Conservation (phyloP, 1,284 basidiomycete species). For the Hemileccinum hortonii region DNA sequence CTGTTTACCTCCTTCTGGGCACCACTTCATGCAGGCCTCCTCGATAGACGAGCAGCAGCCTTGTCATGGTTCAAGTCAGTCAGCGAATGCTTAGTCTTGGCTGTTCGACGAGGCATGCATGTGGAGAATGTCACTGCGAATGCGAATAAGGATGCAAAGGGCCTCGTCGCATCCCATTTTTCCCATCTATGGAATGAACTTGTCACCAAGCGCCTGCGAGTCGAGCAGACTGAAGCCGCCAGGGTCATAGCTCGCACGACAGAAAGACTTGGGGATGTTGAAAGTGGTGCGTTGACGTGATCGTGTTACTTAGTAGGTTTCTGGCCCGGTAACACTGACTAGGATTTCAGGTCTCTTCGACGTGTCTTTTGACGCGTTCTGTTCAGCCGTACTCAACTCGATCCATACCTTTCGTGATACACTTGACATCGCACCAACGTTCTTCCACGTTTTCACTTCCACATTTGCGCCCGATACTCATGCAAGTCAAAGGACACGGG, state of each 20-base stretch:
- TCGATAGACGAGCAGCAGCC: slow-evolving; percentile 47
- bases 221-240: slow-evolving; percentile 47
- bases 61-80: slow-evolving; percentile 68
- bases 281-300: slow-evolving; percentile 39
- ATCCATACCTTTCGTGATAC: slow-evolving; percentile 8
- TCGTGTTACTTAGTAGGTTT: neutral
- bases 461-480: slow-evolving; percentile 27
- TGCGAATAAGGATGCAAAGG: slow-evolving; percentile 18
- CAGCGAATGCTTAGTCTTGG: slow-evolving; percentile 67
- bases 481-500: slow-evolving; percentile 28
- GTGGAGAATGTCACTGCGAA: slow-evolving; percentile 1
- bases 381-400: slow-evolving; percentile 13
- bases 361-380: slow-evolving; percentile 46
- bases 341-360: slow-evolving; percentile 43
- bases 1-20: slow-evolving; percentile 78
- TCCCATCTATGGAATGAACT: slow-evolving; percentile 52
- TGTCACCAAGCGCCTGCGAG: slow-evolving; percentile 40
- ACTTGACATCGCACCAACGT: slow-evolving; percentile 39
- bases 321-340: slow-evolving; percentile 31
- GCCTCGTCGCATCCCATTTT: slow-evolving; percentile 48
- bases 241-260: slow-evolving; percentile 46
- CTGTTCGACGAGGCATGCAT: slow-evolving; percentile 42
- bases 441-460: slow-evolving; percentile 44
- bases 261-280: slow-evolving; percentile 40
- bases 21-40: slow-evolving; percentile 61